Evolutionary conservation across 176 grass and related monocot species (phyloP), one percentile per base, ranked within the genome.

Genomic region (Carex pumila): DNA sequence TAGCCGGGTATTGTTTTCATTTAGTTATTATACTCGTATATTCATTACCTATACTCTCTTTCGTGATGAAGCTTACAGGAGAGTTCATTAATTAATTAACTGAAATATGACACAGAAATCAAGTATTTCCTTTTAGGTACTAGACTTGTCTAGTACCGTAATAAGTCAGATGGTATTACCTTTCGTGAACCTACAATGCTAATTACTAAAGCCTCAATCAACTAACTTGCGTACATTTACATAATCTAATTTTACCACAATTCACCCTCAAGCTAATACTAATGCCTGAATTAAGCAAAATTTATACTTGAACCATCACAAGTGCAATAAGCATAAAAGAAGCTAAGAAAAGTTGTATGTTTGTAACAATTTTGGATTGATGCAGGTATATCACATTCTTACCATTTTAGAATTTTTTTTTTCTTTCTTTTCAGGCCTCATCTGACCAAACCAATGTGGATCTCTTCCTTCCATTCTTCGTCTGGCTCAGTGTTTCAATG

Each of bases 401-500:
- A 8, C 55, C 12, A 3, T 34, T 78, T 30, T 34, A 6, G 34
- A 65, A 71, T 61, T 22, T 59, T 39, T 13, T 58, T 64, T 70
- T 61, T 17, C 7, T 37, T 79, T 13, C 13, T 83, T 43, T 65
- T 11, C 89, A 97, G 92, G 93, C 96, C 2, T 99, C 96, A 34
- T 92, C 96, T 2, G 96, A 99, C 45, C 96, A 99, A 87, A 99
- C 91, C 0, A 95, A 99, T 75, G 87, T 99, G 2, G 96, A 99
- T 70, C 89, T 95, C 7, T 95, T 95, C 88, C 87, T 99, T 68
- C 96, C 96, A 0, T 93, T 95, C 89, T 95, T 93, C 60, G 76
- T 93, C 17, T 94, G 96, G 87, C 6, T 99, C 59, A 91, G 88
- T 25, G 1, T 94, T 3, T 88, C 93, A 21, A 93, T 94, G 88